Evolutionary conservation across 306 rosid genomes (phyloP), one percentile per base, ranked within the genome.

Genomic region (Hippophae gyantsensis): DNA sequence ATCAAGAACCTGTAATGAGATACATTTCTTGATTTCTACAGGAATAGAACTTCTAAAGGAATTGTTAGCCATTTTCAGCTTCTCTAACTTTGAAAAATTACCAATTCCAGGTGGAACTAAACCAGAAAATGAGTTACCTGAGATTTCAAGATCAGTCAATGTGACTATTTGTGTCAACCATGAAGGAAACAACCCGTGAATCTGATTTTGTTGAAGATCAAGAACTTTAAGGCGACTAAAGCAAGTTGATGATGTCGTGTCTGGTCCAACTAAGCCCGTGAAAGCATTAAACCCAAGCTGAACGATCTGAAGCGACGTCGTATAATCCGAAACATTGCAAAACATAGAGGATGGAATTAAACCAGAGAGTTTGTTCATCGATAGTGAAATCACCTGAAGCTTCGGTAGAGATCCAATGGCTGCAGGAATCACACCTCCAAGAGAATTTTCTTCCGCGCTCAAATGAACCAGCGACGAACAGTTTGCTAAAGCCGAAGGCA

Each of bases 401-500:
- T 73, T 82, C 42, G 84, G 89, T 7, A 90, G 89, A 32, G 86
- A 81, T 60, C 90, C 75, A 54, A 90, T 79, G 25, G 95, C 94
- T 55, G 96, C 80, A 52, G 97, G 97, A 41, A 90, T 60, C 38
- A 90, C 87, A 27, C 97, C 97, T 48, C 73, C 73, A 5, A 90
- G 84, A 7, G 80, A 74, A 69, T 90, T 90, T 25, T 81, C 95
- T 26, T 85, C 96, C 6, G 69, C 86, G 73, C 90, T 90, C 43
- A 90, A 74, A 72, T 90, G 97, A 44, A 82, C 72, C 8, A 90
- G 95, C 68, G 89, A 79, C 45, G 87, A 85, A 57, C 92, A 87
- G 49, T 90, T 87, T 5, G 94, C 94, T 0, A 90, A 71, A 2
- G 97, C 97, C 38, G 97, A 87, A 48, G 97, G 96, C 18, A 90